Evolutionary conservation across 441 rosid species (phyloP), one percentile per base, ranked within the genome.

Genomic region (Populus hybrid): DNA sequence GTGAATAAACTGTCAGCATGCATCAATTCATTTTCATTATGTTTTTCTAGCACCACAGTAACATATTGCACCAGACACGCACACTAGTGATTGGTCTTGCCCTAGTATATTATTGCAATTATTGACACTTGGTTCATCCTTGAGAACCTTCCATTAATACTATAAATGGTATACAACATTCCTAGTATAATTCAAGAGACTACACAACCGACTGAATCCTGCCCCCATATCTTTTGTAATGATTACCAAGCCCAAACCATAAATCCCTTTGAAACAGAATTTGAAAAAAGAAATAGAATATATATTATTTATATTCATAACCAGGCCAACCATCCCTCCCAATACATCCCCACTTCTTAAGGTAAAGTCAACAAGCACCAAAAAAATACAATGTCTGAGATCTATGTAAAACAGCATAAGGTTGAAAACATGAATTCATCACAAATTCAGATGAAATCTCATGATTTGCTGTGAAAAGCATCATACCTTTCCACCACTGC

Each of bases 401-500:
- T 28, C 67, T 42, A 35, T 18, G 40, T 69, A 57, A 74, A 50
- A 66, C 26, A 28, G 50, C 16, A 72, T n/a, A 59, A 32, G 38
- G 73, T 63, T 42, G 26, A 69, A 24, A 63, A 23, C 16, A 77
- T 23, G 23, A 46, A 30, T 20, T 9, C 73, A 50, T 40, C 66
- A 72, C 38, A 57, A 16, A 69, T 65, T 61, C 63, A 30, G 24
- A 69, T 42, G n/a, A 67, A 20, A 32, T 69, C 28, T 67, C 69
- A 72, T 11, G 72, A 12, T 54, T 54, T 20, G 35, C 64, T 5
- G 4, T 72, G 24, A 77, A 70, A 5, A 70, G 76, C 65, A 82
- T 26, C 76, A 72, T 88, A 95, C 99, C 98, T 92, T 91, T 85
- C 99, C 99, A 24, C 81, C 76, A 77, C 95, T 89, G 85, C 95